Conservation (phyloP, 2,329 filamentous ascomycete species). For the Acrodontium crateriforme region DNA sequence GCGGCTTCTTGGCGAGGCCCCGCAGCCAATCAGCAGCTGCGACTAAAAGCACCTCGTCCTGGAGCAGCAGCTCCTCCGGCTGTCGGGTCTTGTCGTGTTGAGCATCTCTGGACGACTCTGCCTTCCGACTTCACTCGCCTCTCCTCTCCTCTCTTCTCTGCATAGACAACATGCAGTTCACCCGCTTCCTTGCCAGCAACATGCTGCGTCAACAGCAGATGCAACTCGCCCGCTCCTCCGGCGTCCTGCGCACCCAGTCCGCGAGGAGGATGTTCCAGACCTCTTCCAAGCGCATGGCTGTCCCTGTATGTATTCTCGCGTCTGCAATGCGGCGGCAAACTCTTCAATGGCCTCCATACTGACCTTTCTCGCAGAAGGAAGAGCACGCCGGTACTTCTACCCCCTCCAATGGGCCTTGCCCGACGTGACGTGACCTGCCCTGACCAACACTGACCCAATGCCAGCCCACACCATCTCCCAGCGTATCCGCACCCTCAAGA, state of each 20-base stretch:
- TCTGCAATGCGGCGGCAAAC: neutral
- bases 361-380: constrained; percentile 42
- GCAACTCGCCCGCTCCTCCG: constrained; percentile 24
- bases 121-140: neutral
- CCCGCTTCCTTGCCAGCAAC: constrained; percentile 27
- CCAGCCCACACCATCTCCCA: constrained; percentile 93
- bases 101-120: neutral
- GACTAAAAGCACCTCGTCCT: no score
- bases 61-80: no score
- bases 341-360: constrained; percentile 18
- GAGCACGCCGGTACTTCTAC: constrained; percentile 45
- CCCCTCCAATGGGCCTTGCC: neutral
- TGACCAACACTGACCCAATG: neutral
- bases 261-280: constrained; percentile 19
- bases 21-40: no score
- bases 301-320: constrained; percentile 24
- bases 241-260: constrained; percentile 15
- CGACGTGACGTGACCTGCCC: neutral
- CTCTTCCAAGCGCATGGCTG: constrained; percentile 15
- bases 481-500: constrained; percentile 77
- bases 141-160: neutral
- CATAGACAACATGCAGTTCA: constrained; percentile 20
- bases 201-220: constrained; percentile 23
- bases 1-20: no score
- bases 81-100: no score